Conservation (phyloP, 2,329 filamentous ascomycete species). For the Fusarium redolens region DNA sequence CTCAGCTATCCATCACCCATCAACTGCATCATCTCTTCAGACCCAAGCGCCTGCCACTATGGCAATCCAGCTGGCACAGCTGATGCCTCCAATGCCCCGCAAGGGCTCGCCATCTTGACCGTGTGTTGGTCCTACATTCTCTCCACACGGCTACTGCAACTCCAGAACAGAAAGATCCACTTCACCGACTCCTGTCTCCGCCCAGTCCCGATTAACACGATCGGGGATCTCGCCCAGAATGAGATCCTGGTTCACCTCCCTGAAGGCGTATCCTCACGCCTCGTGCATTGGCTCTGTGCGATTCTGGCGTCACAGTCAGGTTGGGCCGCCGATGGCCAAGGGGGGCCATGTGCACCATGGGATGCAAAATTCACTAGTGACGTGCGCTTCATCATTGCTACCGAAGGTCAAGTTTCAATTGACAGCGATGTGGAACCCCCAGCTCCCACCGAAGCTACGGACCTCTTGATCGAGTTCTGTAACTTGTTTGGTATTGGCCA, state of each 20-base stretch:
- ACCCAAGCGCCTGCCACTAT: slow-evolving; percentile 34
- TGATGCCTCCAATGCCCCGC: slow-evolving; percentile 35
- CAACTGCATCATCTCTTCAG: slow-evolving; percentile 36
- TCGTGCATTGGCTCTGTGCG: slow-evolving; percentile 46
- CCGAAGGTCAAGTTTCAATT: slow-evolving; percentile 30
- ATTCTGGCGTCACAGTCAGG: slow-evolving; percentile 37
- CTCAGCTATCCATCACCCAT: slow-evolving; percentile 39
- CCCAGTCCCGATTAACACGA: slow-evolving; percentile 32
- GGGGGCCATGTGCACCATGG: slow-evolving; percentile 36
- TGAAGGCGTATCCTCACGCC: slow-evolving; percentile 31
- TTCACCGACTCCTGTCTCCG: slow-evolving; percentile 41
- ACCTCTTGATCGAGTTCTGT: slow-evolving; percentile 43
- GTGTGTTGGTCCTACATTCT: slow-evolving; percentile 46
- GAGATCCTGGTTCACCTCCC: slow-evolving; percentile 39
- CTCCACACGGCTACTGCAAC: slow-evolving; percentile 45
- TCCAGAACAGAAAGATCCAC: slow-evolving; percentile 39
- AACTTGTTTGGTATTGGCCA: slow-evolving; percentile 42
- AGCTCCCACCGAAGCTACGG: slow-evolving; percentile 33
- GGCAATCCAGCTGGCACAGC: slow-evolving; percentile 31
- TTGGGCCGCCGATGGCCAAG: slow-evolving; percentile 37
- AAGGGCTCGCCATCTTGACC: slow-evolving; percentile 43
- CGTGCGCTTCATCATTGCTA: slow-evolving; percentile 37
- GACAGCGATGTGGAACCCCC: slow-evolving; percentile 29
- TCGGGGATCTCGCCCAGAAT: slow-evolving; percentile 27
- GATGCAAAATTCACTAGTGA: slow-evolving; percentile 30